Percentiles rank a stretch among this genome's conserved stretches.
These are phyloP conservation scores for Metschnikowia gelsemii DNA, from an alignment of 805 yeast species.

Conservation along the genomic window DNA sequence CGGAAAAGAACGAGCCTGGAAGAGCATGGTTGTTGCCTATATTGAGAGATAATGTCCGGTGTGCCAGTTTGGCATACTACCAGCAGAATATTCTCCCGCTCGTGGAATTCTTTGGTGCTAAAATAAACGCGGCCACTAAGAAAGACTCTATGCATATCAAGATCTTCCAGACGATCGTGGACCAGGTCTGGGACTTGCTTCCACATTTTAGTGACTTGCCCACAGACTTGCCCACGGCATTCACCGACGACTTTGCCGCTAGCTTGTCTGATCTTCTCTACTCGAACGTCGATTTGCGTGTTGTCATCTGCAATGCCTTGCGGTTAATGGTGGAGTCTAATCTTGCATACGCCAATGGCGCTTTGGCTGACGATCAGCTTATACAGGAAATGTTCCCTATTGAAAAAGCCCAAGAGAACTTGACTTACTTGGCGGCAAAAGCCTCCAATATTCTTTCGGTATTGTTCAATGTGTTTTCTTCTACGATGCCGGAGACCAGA, in stretches of 20 bases:
- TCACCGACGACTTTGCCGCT: constrained; percentile 77
- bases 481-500: constrained; percentile 80
- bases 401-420: constrained; percentile 51
- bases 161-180: constrained; percentile 79
- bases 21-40: constrained; percentile 95
- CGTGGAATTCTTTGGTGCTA: constrained; percentile 51
- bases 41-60: constrained; percentile 78
- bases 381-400: constrained; percentile 62
- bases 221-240: constrained; percentile 60
- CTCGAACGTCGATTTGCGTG: constrained; percentile 71
- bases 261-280: constrained; percentile 71
- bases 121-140: constrained; percentile 41
- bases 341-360: constrained; percentile 59
- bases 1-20: constrained; percentile 54
- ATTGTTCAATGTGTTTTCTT: constrained; percentile 88
- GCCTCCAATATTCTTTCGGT: constrained; percentile 81
- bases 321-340: constrained; percentile 77
- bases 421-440: constrained; percentile 61
- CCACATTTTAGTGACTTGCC: constrained; percentile 91
- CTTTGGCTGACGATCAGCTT: constrained; percentile 52
- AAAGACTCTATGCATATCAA: constrained; percentile 68
- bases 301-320: constrained; percentile 79
- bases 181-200: constrained; percentile 88
- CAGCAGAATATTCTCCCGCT: constrained; percentile 65
- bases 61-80: constrained; percentile 67